Evolutionary conservation across 2,329 filamentous ascomycete genomes (phyloP).

Genomic region (Bertia moriformis): DNA sequence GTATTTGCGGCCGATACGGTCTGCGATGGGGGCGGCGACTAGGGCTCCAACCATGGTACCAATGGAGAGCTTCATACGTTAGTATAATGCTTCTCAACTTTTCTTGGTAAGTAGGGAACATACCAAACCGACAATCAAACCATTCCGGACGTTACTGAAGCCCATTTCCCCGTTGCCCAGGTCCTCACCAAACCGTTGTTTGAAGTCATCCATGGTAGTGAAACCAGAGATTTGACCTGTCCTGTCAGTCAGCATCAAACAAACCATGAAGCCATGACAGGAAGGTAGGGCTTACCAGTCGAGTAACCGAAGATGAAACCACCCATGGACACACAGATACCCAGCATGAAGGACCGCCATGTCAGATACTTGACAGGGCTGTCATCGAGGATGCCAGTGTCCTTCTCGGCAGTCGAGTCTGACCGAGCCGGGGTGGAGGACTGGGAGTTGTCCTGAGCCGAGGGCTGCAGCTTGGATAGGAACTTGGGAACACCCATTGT

Average conservation of each 20-base stretch:
- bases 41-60: constrained; percentile 39
- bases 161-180: neutral
- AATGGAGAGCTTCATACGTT: constrained; percentile 35
- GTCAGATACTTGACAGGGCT: constrained; percentile 1
- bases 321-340: constrained; percentile 37
- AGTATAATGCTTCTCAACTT: constrained; percentile 32
- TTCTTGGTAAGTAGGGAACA: constrained; percentile 14
- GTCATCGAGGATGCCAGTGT: neutral
- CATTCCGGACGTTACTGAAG: constrained; percentile 1
- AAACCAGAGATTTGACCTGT: constrained; percentile 32
- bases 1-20: constrained; percentile 40
- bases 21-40: constrained; percentile 34
- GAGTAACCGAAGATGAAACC: constrained; percentile 52
- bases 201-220: constrained; percentile 35
- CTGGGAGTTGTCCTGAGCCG: neutral
- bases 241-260: neutral
- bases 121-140: constrained; percentile 1
- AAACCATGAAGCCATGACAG: neutral
- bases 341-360: constrained; percentile 20
- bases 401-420: neutral
- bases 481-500: neutral
- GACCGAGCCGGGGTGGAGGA: neutral
- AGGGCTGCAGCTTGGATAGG: neutral
- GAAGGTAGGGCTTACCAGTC: constrained; percentile 22
- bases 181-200: constrained; percentile 26